Evolutionary conservation across 768 basidiomycete species (phyloP), one percentile per base, ranked within the genome.

Genomic region (Termitomyces titanicus): DNA sequence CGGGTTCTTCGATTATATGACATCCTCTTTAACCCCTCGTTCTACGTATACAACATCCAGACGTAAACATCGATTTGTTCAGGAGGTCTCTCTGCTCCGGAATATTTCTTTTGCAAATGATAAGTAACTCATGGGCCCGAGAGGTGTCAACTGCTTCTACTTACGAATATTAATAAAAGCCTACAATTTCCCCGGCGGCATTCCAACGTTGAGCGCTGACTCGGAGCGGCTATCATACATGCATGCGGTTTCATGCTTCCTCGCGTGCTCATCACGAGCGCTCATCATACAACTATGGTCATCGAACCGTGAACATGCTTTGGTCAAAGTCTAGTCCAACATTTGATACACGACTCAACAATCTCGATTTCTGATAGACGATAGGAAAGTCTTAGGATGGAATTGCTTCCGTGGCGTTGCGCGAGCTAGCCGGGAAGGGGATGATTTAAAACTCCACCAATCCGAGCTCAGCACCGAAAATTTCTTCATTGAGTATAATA

Each of bases 381-480:
- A 43, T 25, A 13, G 17, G 7, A 25, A 15, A 25, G 25, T 34
- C 25, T 27, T 3, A 45, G 17, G 3, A 29, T 45, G 6, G 7
- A 29, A 45, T n/a, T n/a, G 27, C 43, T 27, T n/a, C 22, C 25
- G 13, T 24, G 10, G n/a, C 25, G n/a, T 25, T 17, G 15, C 22
- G 13, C 24, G 22, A 7, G 12, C 15, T 17, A n/a, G n/a, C n/a
- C 2, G 45, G 8, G n/a, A 27, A 12, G 27, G 13, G 22, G 5
- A 35, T n/a, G 18, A 17, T 24, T 50, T n/a, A 39, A 9, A 38
- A 39, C 25, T 15, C 49, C 38, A 60, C 50, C 6, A 60, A 25
- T 10, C 65, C 69, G 25, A 74, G 55, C 47, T 73, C 66, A 10
- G 65, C 65, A 6, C 77, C 75, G 34, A 78, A 73, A 3, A 71